Conservation (phyloP, 495 filamentous ascomycete genomes). For the Rhizodiscina lignyota region DNA sequence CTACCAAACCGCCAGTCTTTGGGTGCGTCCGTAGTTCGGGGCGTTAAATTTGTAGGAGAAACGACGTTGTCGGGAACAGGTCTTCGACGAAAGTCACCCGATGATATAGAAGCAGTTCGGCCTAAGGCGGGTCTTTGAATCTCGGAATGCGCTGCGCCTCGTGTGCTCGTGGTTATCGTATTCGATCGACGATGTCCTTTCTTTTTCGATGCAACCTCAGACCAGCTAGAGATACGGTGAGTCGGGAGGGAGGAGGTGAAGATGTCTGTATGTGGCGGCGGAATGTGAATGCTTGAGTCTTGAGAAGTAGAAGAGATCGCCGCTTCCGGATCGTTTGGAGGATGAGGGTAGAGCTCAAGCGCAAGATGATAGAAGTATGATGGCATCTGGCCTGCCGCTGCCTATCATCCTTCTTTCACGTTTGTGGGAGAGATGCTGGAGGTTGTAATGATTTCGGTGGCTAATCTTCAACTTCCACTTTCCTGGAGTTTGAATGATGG, state of each 20-base stretch:
- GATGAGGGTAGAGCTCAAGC: constrained; percentile 55
- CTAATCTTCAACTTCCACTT: too few species aligned
- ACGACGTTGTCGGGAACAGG: constrained; percentile 1
- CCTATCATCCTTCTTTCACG: too few species aligned
- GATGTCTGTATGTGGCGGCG: constrained; percentile 28
- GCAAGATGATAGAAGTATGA: constrained; percentile 84
- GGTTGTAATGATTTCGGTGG: too few species aligned
- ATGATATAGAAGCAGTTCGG: constrained; percentile 2
- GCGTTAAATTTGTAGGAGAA: constrained; percentile 6
- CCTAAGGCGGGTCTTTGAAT: background rate
- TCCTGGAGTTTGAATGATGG: too few species aligned
- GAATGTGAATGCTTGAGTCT: constrained; percentile 19
- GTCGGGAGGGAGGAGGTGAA: constrained; percentile 27
- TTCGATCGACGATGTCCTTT: constrained; percentile 4
- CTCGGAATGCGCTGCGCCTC: background rate
- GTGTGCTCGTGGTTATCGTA: constrained; percentile 6
- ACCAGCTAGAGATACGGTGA: constrained; percentile 19
- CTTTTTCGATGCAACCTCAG: constrained; percentile 1
- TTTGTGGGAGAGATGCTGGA: too few species aligned
- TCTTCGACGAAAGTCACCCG: constrained; percentile 1
- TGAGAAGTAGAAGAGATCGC: constrained; percentile 4
- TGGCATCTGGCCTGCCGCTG: too few species aligned
- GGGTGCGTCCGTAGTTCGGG: constrained; percentile 9
- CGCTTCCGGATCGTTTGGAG: constrained; percentile 5
- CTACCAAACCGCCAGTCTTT: constrained; percentile 47